Evolutionary conservation across 1,139 yeast species (phyloP).

Genomic region (Casaregolazyma suthepensis): DNA sequence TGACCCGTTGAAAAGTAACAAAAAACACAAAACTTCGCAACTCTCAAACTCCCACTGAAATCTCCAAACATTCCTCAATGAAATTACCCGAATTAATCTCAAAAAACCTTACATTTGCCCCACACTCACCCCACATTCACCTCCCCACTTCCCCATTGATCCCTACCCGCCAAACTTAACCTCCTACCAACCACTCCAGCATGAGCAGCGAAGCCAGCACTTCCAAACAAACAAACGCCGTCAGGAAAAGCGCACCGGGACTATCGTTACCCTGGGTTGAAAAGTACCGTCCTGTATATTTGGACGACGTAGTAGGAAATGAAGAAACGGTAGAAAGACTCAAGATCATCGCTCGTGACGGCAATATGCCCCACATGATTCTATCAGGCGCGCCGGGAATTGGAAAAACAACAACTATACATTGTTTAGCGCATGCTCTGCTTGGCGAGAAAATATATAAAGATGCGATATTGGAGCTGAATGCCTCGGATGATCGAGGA

Average conservation of each 20-base stretch:
- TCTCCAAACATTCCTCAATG: too few species aligned
- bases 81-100: background rate
- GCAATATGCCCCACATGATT: constrained; percentile 95
- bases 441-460: constrained; percentile 60
- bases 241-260: background rate
- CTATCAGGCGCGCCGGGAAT: constrained; percentile 89
- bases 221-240: background rate
- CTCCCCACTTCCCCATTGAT: background rate
- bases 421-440: constrained; percentile 80
- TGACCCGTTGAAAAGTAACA: too few species aligned
- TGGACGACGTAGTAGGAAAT: constrained; percentile 89
- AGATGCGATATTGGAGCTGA: constrained; percentile 85
- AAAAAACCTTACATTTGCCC: background rate
- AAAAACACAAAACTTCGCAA: too few species aligned
- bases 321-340: constrained; percentile 82
- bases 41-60: too few species aligned
- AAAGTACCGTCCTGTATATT: constrained; percentile 75
- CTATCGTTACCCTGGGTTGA: constrained; percentile 59
- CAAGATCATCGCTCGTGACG: constrained; percentile 79
- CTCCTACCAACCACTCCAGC: background rate
- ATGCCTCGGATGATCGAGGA: constrained; percentile 96
- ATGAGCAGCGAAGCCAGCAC: background rate
- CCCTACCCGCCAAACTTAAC: background rate
- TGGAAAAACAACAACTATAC: constrained; percentile 91
- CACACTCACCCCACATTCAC: too few species aligned